These are phyloP conservation scores for Yamadazyma olivae DNA, from an alignment of 805 yeast species.

Conservation along the genomic window DNA sequence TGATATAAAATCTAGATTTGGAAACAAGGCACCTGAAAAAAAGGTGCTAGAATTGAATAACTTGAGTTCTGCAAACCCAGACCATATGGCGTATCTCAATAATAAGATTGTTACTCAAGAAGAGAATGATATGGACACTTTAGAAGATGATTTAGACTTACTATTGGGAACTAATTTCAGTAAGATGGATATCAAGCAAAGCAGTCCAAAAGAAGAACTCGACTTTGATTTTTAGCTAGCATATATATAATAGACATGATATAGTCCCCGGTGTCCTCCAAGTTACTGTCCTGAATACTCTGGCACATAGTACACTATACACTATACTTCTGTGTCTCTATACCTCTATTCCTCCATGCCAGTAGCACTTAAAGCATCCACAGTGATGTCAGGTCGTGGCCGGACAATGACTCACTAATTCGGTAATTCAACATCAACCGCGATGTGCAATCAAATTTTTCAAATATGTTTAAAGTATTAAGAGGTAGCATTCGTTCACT, in stretches of 20 bases:
- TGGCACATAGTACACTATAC: too few species aligned
- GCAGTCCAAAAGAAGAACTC: too few species aligned
- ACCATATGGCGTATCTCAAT: slow-evolving; percentile 23
- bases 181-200: not conserved
- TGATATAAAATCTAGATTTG: slow-evolving; percentile 28
- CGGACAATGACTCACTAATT: slow-evolving; percentile 7
- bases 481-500: slow-evolving; percentile 8
- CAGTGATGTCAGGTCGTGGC: too few species aligned
- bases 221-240: too few species aligned
- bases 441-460: slow-evolving; percentile 24
- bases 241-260: too few species aligned
- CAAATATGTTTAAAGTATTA: slow-evolving; percentile 3
- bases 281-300: too few species aligned
- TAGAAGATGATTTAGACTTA: slow-evolving; percentile 19
- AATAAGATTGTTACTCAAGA: slow-evolving; percentile 13
- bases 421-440: slow-evolving; percentile 18
- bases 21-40: slow-evolving; percentile 2
- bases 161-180: slow-evolving; percentile 14
- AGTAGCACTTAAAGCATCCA: too few species aligned
- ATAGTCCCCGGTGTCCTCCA: too few species aligned
- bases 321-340: too few species aligned
- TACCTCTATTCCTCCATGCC: too few species aligned
- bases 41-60: slow-evolving; percentile 37
- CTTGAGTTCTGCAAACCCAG: slow-evolving; percentile 19
- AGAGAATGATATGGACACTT: not conserved